Percentiles rank a stretch among this genome's conserved stretches.
Conservation (phyloP, 208 protist species). For the Crithidia brevicula region DNA sequence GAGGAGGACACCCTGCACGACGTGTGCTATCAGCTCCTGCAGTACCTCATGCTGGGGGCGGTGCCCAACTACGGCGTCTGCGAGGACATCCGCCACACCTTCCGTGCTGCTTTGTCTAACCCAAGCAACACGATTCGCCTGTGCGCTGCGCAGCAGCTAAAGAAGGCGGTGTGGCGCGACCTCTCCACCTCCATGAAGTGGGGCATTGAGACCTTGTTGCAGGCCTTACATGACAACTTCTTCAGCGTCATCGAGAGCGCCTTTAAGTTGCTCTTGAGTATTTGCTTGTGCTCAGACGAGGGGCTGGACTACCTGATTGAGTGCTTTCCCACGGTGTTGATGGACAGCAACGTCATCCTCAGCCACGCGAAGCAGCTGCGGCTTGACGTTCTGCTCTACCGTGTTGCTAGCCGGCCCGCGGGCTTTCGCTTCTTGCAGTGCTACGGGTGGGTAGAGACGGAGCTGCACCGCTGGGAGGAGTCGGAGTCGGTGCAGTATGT, state of each 20-base stretch:
- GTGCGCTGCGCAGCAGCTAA: constrained; percentile 77
- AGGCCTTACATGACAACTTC: constrained; percentile 77
- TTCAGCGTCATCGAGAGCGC: constrained; percentile 79
- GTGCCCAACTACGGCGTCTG: constrained; percentile 92
- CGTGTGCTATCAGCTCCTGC: constrained; percentile 80
- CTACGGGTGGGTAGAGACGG: constrained; percentile 86
- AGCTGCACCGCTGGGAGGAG: constrained; percentile 84
- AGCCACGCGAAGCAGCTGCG: constrained; percentile 69
- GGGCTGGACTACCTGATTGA: constrained; percentile 88
- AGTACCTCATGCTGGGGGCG: constrained; percentile 73
- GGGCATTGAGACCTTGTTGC: constrained; percentile 85
- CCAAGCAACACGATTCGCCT: constrained; percentile 71
- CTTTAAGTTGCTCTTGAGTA: constrained; percentile 83
- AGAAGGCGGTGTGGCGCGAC: constrained; percentile 82
- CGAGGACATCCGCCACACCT: constrained; percentile 81
- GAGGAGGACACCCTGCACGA: constrained; percentile 69
- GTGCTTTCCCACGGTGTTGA: constrained; percentile 76
- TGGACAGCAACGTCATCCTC: constrained; percentile 83
- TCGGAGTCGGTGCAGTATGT: constrained; percentile 64
- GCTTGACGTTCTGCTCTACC: constrained; percentile 77
- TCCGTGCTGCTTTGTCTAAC: constrained; percentile 68
- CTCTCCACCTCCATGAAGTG: constrained; percentile 88
- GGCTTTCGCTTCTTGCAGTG: constrained; percentile 88
- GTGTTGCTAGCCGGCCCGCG: constrained; percentile 69
- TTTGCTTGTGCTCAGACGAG: constrained; percentile 87